Evolutionary conservation across 192 early-diverging fungal species (phyloP), one percentile per base, ranked within the genome.

Genomic region (Rhizophagus clarus): DNA sequence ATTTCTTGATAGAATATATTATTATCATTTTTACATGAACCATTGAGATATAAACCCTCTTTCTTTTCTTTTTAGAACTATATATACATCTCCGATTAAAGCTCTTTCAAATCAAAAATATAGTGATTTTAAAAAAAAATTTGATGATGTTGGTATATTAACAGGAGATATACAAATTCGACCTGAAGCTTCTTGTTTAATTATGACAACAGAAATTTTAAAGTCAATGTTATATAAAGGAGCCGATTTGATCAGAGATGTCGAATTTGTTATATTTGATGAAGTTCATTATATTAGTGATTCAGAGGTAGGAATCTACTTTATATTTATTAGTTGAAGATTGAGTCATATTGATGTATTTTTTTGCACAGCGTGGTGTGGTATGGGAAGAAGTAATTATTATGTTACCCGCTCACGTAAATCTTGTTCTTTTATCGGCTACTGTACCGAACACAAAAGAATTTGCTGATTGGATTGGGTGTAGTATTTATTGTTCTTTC

Each of bases 301-400:
- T 83, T 76, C 92, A 11, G 98, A 96, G 89, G 90, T 90, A 76
- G 76, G 87, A 32, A 47, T 26, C 42, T 67, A 8, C 37, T 63
- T 34, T 29, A 40, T 24, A 34, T 15, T 37, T 32, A 32, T 7
- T 10, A 34, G 12, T 34, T 29, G 10, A n/a, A 28, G 22, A 10
- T 67, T 34, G 61, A 61, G 17, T 72, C 11, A 45, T 15, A 42
- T 73, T 75, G 37, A 45, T 24, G 9, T 17, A 3, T 51, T 79
- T 6, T 77, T 12, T 26, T 76, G 28, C 10, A 61, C 31, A 94
- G 93, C 86, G 93, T 80, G 98, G 98, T 71, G 97, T 99, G 1
- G 98, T 99, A 3, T 99, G 98, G 98, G 98, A 99, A 86, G 98
- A 99, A 84, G 96, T 98, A 34, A 99, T 99, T 76, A 98, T 98